These are phyloP conservation scores for Arctium lappa DNA, from an alignment of 129 eudicot species.

Conservation along the genomic window DNA sequence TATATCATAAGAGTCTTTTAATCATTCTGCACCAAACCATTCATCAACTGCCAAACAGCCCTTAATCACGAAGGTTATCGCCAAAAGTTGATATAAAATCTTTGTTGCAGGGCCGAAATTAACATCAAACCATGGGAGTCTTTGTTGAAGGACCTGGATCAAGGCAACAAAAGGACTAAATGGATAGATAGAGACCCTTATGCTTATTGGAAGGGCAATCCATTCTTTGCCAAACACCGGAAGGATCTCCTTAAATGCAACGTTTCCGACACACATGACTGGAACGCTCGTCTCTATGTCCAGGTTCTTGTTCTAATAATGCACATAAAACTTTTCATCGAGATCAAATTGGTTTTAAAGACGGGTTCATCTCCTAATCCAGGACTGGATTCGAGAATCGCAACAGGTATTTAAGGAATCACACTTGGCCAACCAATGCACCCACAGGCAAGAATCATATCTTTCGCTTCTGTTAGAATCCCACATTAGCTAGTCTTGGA, in stretches of 20 bases:
- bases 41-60: not conserved
- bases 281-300: constrained; percentile 71
- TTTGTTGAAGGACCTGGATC: constrained; percentile 47
- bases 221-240: constrained; percentile 59
- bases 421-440: constrained; percentile 62
- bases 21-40: too few species aligned
- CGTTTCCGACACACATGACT: constrained; percentile 63
- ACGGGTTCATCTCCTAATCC: not conserved
- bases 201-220: constrained; percentile 97
- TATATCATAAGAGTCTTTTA: too few species aligned
- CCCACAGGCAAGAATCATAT: constrained; percentile 38
- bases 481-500: too few species aligned
- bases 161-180: constrained; percentile 54
- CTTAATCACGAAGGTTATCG: not conserved
- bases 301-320: constrained; percentile 40
- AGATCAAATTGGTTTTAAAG: not conserved
- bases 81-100: not conserved
- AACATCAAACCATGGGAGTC: constrained; percentile 83
- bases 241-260: constrained; percentile 76
- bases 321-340: not conserved
- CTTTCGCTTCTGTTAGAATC: not conserved
- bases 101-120: constrained; percentile 60
- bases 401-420: constrained; percentile 67
- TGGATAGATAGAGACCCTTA: constrained; percentile 78
- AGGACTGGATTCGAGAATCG: constrained; percentile 66